Conservation (phyloP, 2,329 filamentous ascomycete species). For the Boeremia lycopersici region DNA sequence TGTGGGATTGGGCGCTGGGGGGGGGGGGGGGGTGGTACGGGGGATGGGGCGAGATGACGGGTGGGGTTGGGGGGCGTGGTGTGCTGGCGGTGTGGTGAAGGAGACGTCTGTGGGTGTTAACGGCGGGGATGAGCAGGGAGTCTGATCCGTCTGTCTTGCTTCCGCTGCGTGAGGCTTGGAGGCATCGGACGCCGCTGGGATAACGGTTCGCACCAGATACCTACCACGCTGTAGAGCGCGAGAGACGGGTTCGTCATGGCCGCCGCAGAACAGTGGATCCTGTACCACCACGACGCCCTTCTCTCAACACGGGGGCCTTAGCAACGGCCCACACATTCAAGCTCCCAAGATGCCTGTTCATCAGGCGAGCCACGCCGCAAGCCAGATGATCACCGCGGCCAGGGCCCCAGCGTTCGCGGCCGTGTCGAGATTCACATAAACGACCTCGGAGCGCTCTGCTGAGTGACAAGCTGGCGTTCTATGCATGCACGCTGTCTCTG, state of each 20-base stretch:
- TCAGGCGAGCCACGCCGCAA: neutral
- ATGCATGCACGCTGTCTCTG: neutral
- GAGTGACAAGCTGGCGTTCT: neutral
- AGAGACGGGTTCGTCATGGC: neutral
- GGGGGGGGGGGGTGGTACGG: neutral
- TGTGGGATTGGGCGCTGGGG: neutral
- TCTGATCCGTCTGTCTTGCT: no score
- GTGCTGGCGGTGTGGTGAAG: no score
- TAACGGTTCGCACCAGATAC: no score
- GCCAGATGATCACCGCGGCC: neutral
- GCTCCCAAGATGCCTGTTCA: neutral
- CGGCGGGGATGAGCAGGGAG: no score
- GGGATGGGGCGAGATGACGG: neutral
- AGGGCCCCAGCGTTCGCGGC: neutral
- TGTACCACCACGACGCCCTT: neutral
- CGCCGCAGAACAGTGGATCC: slow-evolving; percentile 3
- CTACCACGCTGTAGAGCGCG: neutral
- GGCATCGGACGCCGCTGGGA: no score
- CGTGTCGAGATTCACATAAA: neutral
- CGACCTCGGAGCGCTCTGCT: neutral
- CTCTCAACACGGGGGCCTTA: neutral
- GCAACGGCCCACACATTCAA: neutral
- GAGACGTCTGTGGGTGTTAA: no score
- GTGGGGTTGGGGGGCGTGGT: neutral
- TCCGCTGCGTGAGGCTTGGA: no score